phyloP scores from a whole-genome alignment of 345 rosid species.

The Stellera chamaejasme region DNA sequence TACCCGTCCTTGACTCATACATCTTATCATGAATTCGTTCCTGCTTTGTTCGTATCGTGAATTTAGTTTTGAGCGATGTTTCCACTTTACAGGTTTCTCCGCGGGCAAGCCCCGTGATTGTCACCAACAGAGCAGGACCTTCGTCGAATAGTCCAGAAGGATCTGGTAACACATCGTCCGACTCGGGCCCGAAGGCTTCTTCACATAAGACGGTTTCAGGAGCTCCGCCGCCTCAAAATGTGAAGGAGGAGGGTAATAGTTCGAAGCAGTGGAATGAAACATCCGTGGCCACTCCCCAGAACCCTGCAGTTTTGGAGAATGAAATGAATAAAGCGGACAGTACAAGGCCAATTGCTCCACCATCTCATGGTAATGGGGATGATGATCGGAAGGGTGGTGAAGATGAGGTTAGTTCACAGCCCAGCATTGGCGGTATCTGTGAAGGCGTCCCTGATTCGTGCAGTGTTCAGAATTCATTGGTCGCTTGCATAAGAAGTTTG shows the following conservation, averaged over 20 bases:
- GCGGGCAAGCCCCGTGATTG: slow-evolving; percentile 18
- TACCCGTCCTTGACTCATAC: slow-evolving; percentile 8
- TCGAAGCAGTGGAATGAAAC: slow-evolving; percentile 10
- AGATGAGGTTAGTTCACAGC: slow-evolving; percentile 21
- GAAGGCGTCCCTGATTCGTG: slow-evolving; percentile 34
- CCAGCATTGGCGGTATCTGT: slow-evolving; percentile 34
- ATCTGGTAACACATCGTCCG: slow-evolving; percentile 17
- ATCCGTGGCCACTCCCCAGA: slow-evolving; percentile 6
- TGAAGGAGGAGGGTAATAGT: slow-evolving; percentile 13
- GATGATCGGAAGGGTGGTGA: slow-evolving; percentile 13
- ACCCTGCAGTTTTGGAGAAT: not conserved
- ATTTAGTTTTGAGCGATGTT: slow-evolving; percentile 2
- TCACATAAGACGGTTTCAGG: slow-evolving; percentile 11
- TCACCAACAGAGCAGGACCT: slow-evolving; percentile 11
- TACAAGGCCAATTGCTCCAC: slow-evolving; percentile 4
- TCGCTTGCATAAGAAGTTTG: slow-evolving; percentile 48
- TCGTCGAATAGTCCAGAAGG: slow-evolving; percentile 7
- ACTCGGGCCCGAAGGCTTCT: slow-evolving; percentile 16
- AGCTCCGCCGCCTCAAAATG: slow-evolving; percentile 17
- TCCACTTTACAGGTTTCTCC: slow-evolving; percentile 31
- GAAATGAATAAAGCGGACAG: not conserved
- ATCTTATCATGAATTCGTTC: slow-evolving; percentile 13
- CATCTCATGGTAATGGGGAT: slow-evolving; percentile 9
- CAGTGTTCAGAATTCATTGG: slow-evolving; percentile 18
- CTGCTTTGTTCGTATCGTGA: slow-evolving; percentile 1